Conservation (phyloP, 176 grass and related monocot species). For the Alopecurus myosuroides region DNA sequence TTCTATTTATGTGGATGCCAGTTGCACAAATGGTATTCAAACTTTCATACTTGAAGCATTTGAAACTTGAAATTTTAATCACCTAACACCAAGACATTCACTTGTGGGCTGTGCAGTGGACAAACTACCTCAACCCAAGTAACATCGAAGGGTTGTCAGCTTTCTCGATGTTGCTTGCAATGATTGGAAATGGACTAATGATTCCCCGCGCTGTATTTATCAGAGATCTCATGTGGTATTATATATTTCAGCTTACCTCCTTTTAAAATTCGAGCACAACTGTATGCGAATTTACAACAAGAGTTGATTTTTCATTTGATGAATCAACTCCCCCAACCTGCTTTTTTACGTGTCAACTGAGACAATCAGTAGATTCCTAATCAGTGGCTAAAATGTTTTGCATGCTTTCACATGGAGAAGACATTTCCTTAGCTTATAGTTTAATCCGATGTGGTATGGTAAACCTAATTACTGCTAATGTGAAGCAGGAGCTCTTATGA, state of each 20-base stretch:
- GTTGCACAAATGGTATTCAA: constrained; percentile 83
- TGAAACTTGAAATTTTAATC: constrained; percentile 6
- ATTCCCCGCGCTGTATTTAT: constrained; percentile 99
- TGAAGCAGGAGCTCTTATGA: background rate
- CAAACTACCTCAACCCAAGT: constrained; percentile 96
- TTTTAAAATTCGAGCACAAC: constrained; percentile 11
- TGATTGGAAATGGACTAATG: constrained; percentile 98
- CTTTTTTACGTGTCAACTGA: background rate
- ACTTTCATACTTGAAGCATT: constrained; percentile 22
- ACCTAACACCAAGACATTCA: constrained; percentile 2
- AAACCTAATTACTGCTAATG: background rate
- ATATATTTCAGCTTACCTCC: constrained; percentile 5
- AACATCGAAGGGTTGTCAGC: constrained; percentile 95
- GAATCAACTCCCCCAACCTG: background rate
- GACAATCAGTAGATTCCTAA: background rate
- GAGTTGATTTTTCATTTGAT: background rate
- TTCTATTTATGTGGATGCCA: constrained; percentile 99
- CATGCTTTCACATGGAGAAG: background rate
- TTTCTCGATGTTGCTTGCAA: constrained; percentile 97
- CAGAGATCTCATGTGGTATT: constrained; percentile 96
- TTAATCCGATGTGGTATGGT: background rate
- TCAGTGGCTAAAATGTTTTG: background rate
- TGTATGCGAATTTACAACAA: background rate
- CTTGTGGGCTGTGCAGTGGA: constrained; percentile 73
- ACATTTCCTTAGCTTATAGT: background rate